Base-by-base conservation (phyloP, 108 stramenopile genomes). In the Cyclotella baltica region DNA sequence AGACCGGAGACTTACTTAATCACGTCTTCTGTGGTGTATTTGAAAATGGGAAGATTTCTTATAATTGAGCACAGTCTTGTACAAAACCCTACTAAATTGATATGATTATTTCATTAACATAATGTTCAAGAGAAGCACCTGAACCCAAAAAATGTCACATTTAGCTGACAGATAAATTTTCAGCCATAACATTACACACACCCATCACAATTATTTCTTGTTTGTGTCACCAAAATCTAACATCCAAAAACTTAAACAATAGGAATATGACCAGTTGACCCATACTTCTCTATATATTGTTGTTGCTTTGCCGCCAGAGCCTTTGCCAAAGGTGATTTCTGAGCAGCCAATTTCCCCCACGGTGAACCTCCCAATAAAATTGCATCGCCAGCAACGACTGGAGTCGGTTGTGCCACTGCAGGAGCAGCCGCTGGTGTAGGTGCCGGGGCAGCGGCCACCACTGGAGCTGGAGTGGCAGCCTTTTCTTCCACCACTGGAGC, bases 191-290 rank as follows among this genome's bases (percentile, higher is more conserved):
- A 8, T 43, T 43, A 13, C 13, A 43, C 40, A 13, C 40, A 43
- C 13, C 13, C 40, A 13, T 11, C 40, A 43, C 13, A 8, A 43
- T 43, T 43, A 8, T 43, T 43, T 43, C 13, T 43, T 43, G 8
- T 13, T 13, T 43, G 10, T 43, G 8, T 13, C 8, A 11, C 40
- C 40, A 8, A 43, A 11, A 11, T 43, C 13, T 13, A 11, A 8
- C 13, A 8, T 43, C 13, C 13, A 8, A 8, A 2, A 33, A 16
- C 27, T 74, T 62, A 82, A 61, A 82, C 73, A 37, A 81, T 52
- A 22, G 93, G 90, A 53, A 86, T 58, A 64, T 95, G 93, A 40
- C 93, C 93, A 18, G 93, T 92, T 0, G 88, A 88, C 37, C 93
- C 93, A 71, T 90, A 95, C 68, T 75, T 87, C 22, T 86, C 88